Conservation (phyloP, 768 basidiomycete species). For the Candolleomyces eurysporus region DNA sequence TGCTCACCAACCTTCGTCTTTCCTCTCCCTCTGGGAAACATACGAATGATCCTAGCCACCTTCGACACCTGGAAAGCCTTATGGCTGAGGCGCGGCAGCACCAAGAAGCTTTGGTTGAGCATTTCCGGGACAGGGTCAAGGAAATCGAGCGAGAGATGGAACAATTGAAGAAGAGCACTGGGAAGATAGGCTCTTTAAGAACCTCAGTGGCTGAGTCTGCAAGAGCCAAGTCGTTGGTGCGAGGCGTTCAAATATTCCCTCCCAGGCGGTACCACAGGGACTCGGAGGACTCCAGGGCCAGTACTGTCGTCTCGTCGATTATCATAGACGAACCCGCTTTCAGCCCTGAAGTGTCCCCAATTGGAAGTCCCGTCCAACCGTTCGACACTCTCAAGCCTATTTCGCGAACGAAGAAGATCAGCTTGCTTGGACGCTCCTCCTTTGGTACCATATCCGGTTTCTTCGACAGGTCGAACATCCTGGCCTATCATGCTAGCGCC, state of each 20-base stretch:
- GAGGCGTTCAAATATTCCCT: slow-evolving; percentile 30
- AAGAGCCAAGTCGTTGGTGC: slow-evolving; percentile 38
- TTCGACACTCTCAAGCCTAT: background rate
- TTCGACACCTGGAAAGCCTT: slow-evolving; percentile 42
- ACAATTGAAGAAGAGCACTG: slow-evolving; percentile 41
- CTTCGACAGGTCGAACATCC: background rate
- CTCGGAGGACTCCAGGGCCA: slow-evolving; percentile 61
- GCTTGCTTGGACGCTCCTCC: background rate
- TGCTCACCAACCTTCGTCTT: slow-evolving; percentile 53
- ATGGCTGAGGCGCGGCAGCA: slow-evolving; percentile 49
- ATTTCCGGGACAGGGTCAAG: slow-evolving; percentile 52
- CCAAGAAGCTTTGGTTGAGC: slow-evolving; percentile 42
- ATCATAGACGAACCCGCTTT: slow-evolving; percentile 11
- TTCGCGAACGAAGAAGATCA: background rate
- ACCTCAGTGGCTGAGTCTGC: slow-evolving; percentile 43
- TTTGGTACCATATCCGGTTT: background rate
- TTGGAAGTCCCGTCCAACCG: background rate
- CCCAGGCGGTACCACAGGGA: slow-evolving; percentile 45
- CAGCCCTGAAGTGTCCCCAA: background rate
- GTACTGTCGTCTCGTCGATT: slow-evolving; percentile 42
- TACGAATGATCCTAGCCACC: slow-evolving; percentile 31
- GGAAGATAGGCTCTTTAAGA: slow-evolving; percentile 42
- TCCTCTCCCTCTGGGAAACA: slow-evolving; percentile 45
- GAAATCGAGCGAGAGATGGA: slow-evolving; percentile 50
- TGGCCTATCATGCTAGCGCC: background rate